Evolutionary conservation across 805 yeast species (phyloP).

Genomic region (Metschnikowia kofuensis): DNA sequence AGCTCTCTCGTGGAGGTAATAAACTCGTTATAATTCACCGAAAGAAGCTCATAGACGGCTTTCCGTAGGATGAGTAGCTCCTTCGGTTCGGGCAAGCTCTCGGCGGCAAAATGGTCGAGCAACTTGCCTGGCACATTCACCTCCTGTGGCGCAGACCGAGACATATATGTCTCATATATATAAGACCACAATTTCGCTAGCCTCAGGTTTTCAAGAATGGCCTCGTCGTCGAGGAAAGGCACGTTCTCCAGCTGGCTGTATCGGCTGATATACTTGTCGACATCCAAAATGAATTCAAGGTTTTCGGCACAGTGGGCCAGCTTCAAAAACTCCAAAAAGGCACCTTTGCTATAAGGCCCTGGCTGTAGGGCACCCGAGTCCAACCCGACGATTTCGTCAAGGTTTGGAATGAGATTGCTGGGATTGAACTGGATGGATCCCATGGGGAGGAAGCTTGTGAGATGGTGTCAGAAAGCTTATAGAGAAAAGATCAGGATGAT

Average conservation of each 20-base stretch:
- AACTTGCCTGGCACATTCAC: constrained; percentile 31
- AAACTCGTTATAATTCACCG: constrained; percentile 34
- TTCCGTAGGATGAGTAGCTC: constrained; percentile 17
- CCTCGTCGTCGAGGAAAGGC: constrained; percentile 10
- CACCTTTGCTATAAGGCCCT: constrained; percentile 17
- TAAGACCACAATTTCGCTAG: constrained; percentile 24
- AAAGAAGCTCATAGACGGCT: constrained; percentile 28
- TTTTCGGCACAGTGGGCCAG: constrained; percentile 37
- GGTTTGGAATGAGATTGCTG: constrained; percentile 16
- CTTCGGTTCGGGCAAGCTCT: constrained; percentile 20
- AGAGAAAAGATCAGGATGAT: background rate
- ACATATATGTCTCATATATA: constrained; percentile 26
- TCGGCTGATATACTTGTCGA: constrained; percentile 17
- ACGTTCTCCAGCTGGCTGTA: constrained; percentile 8
- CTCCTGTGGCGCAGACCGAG: constrained; percentile 30
- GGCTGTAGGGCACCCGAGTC: constrained; percentile 6
- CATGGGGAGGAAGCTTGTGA: constrained; percentile 5
- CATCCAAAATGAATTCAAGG: constrained; percentile 30
- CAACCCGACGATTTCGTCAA: constrained; percentile 19
- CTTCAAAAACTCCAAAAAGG: constrained; percentile 27
- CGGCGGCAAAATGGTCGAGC: constrained; percentile 19
- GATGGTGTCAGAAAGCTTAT: background rate
- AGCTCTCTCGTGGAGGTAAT: constrained; percentile 19
- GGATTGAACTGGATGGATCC: constrained; percentile 13
- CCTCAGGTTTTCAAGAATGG: constrained; percentile 6